These are phyloP conservation scores for Paratinospora sagittata DNA, from an alignment of 164 flowering plant genomes.

Conservation along the genomic window DNA sequence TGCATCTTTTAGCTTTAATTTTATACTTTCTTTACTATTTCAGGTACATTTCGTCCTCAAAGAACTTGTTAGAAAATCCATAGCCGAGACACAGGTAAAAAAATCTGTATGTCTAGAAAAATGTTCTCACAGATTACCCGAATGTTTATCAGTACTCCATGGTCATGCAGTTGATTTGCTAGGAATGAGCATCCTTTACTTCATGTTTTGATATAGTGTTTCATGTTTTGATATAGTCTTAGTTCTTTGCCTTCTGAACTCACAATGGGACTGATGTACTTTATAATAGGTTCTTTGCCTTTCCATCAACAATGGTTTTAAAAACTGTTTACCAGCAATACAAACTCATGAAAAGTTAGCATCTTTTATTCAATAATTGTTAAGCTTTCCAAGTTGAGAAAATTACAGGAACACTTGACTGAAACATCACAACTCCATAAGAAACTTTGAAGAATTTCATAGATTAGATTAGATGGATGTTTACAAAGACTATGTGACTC, in stretches of 20 bases:
- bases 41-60: constrained; percentile 92
- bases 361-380: not conserved
- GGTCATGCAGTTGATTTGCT: not conserved
- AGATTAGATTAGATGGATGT: too few species aligned
- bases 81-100: constrained; percentile 79
- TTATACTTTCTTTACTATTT: not conserved
- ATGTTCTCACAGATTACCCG: not conserved
- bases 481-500: too few species aligned
- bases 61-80: constrained; percentile 94
- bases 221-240: not conserved
- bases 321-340: not conserved
- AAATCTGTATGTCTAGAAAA: constrained; percentile 5
- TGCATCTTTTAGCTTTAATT: not conserved
- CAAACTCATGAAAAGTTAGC: not conserved
- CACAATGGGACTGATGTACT: not conserved
- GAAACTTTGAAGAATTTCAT: not conserved
- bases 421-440: not conserved
- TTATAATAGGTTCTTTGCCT: not conserved
- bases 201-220: not conserved
- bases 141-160: not conserved
- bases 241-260: not conserved
- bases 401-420: not conserved
- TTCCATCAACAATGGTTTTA: not conserved
- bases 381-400: not conserved
- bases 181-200: not conserved